Evolutionary conservation across 2,329 filamentous ascomycete species (phyloP), one percentile per base, ranked within the genome.

Genomic region (Geosmithia flava): DNA sequence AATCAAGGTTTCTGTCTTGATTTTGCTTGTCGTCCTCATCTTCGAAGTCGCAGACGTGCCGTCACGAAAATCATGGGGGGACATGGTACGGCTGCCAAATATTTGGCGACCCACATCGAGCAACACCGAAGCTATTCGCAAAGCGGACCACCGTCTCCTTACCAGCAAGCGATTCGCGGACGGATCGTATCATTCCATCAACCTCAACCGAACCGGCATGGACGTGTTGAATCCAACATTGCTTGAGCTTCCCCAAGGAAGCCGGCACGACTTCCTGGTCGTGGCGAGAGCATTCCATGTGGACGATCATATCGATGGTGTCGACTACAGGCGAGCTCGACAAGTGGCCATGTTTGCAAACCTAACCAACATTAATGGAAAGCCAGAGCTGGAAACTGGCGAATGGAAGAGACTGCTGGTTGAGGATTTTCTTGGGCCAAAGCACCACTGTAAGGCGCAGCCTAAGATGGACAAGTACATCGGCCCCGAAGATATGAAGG

Each of bases 381-480:
- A 45, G 15, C 44, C 44, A 6, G 30, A 30, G 16, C 23, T 45
- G 20, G 29, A 19, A 10, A 23, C 43, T 3, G 43, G 30, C 23
- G 37, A 49, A n/a, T 49, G 48, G 48, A 19, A 33, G 11, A 29
- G 44, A 17, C 10, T 44, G 7, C 43, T 49, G 2, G 37, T 49
- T 20, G 33, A 49, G 20, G 44, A 49, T 39, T 42, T 42, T n/a
- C 27, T 29, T 15, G 44, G 44, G n/a, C 43, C 48, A 8, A 17
- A 30, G 33, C 48, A 49, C 27, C 48, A 49, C 39, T 49, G 48
- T 37, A 44, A 42, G 37, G 39, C 42, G 16, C 44, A 49, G 44
- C 48, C 48, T 2, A 39, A 46, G 15, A 49, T 49, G 48, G 48
- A 49, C 44, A 49, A 46, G 27, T 49, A 49, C 48, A 49, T 49